Evolutionary conservation across 139 green algal species (phyloP), one percentile per base, ranked within the genome.

Genomic region (Coelastrella sp.): DNA sequence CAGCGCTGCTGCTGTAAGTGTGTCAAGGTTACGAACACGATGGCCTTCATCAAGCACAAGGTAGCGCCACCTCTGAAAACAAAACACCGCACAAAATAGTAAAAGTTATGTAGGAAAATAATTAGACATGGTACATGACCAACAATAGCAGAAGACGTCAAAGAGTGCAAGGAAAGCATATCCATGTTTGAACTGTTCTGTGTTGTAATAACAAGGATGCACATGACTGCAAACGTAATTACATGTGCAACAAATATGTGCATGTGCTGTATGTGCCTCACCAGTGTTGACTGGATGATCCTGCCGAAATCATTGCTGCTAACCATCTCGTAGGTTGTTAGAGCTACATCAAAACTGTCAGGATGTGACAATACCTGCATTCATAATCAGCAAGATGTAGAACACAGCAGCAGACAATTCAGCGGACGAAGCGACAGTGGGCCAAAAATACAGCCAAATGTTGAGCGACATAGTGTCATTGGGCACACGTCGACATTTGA

Each of bases 281-380:
- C 59, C 34, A 93, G 77, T 19, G 62, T 84, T 76, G 83, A 59
- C 73, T 89, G 81, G 30, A 95, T 76, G 25, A 79, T 45, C 3
- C 80, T 27, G 0, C 87, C 86, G 79, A 94, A 90, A 66, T 94
- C 76, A 59, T 84, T 57, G 71, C 76, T 88, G 78, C 86, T 85
- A 40, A 92, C 72, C 89, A 91, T 94, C 35, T 94, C 93, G 66
- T 93, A 94, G 32, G 93, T 95, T 5, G 93, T 95, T 5, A 96
- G 84, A 0, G 89, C 89, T 35, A 96, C 91, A 63, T 96, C 93
- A 86, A 95, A 96, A 30, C 79, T 83, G 50, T 57, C 19, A 1
- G 91, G 92, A 59, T 90, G 80, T 72, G 63, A 23, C 67, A 95
- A 86, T 43, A 94, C 89, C 83, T 92, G 83, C 8, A 4, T 37